A percentile compares a stretch with the other conserved stretches of the same genome.
Conservation (phyloP, 2,329 filamentous ascomycete species). For the Talaromyces sp. region DNA sequence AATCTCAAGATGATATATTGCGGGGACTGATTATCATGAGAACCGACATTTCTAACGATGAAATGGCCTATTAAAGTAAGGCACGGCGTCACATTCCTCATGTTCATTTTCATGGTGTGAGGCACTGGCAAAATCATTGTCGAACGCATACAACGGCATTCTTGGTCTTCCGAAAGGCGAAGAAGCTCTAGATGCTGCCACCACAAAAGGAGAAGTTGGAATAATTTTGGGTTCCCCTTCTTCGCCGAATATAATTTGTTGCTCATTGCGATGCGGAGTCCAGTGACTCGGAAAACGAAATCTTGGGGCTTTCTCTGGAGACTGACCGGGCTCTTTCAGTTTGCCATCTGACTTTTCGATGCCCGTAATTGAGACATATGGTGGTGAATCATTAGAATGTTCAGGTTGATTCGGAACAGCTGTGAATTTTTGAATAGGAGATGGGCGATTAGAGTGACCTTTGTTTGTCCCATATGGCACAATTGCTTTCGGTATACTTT, state of each 20-base stretch:
- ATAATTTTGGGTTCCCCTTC: neutral
- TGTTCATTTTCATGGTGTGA: neutral
- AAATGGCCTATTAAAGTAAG: conserved; percentile 7
- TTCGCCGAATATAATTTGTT: neutral
- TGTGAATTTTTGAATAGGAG: neutral
- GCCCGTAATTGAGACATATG: neutral
- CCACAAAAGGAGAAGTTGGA: neutral
- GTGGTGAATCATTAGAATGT: neutral
- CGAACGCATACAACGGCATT: neutral
- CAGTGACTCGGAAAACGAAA: conserved; percentile 2
- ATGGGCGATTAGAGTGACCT: neutral
- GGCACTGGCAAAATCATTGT: neutral
- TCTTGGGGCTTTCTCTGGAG: neutral
- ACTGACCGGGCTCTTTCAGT: neutral
- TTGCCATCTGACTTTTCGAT: neutral
- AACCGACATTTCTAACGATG: neutral
- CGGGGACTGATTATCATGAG: neutral
- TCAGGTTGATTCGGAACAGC: neutral
- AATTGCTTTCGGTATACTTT: neutral
- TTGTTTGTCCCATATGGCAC: neutral
- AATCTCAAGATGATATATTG: neutral
- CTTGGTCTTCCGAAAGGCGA: neutral
- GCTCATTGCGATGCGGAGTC: neutral
- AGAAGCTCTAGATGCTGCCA: neutral
- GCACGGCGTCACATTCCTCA: neutral